Base-by-base conservation (phyloP, 805 yeast genomes). In the Maudiozyma barnettii region DNA sequence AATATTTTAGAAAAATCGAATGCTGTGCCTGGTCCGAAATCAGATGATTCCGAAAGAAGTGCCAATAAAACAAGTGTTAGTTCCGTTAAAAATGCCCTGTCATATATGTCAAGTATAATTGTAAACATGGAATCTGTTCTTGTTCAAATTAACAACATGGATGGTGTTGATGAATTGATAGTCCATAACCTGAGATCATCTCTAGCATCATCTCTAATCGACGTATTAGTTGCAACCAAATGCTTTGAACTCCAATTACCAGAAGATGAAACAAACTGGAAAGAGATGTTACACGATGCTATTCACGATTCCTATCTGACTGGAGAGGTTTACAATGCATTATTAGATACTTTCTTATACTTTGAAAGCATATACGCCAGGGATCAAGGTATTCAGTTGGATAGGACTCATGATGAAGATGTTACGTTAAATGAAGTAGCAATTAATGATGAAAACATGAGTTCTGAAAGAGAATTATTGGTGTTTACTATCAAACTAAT, bases 401-500 rank as follows among this genome's bases (percentile, higher is more conserved):
- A 56, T 13, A 59, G 64, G 37, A 47, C 46, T 16, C 53, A 56
- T 2, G 56, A 55, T 30, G 66, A 61, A 49, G 62, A 60, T 47
- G 63, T 55, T 1, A 53, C 56, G 42, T 50, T 56, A 8, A 57
- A 54, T 46, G 57, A 54, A 33, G 22, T 58, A 10, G 33, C 29
- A 2, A 30, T 44, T 6, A 50, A 49, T 8, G 44, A 35, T 3
- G 44, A 43, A 16, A 43, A 53, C 5, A 43, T 43, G 2, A 53
- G 50, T 19, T 43, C 48, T 14, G 66, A 61, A 45, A 56, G 51
- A 29, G 56, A 57, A 18, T 49, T 64, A 12, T 42, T 58, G 5
- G 7, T 64, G 9, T 63, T 49, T 39, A 55, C 60, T 2, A 54
- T 64, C 7, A 64, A 64, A 49, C 44, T 64, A 41, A 63, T 56